A percentile compares a stretch with the other conserved stretches of the same genome.
Conservation (phyloP, 192 early-diverging fungal species). For the Phlyctochytrium planicorne region DNA sequence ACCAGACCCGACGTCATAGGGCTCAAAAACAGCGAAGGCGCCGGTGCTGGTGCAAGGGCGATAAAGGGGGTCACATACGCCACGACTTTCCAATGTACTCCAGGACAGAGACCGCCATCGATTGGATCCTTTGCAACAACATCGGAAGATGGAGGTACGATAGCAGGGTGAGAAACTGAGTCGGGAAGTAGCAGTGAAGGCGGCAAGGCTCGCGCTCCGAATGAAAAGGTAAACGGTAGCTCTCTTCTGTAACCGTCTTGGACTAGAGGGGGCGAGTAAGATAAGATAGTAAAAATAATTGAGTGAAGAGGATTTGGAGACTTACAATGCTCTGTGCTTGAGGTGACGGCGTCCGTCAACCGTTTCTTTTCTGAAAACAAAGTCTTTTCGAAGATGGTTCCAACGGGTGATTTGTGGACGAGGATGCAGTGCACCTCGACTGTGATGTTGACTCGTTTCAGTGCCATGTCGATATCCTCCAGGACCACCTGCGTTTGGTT, state of each 20-base stretch:
- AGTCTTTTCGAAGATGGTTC: background rate
- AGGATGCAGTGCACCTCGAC: background rate
- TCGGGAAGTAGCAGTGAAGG: background rate
- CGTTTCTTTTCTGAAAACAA: background rate
- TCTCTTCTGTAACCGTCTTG: background rate
- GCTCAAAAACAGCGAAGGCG: background rate
- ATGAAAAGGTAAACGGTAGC: background rate
- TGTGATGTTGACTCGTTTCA: no score
- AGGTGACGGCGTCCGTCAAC: background rate
- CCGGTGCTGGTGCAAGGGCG: background rate
- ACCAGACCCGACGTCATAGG: no score
- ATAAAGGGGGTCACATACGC: background rate
- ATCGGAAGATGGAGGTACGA: background rate
- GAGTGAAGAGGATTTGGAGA: no score
- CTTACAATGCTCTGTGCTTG: no score
- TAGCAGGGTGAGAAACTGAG: background rate
- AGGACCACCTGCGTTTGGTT: no score
- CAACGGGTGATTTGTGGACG: background rate
- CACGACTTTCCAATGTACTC: background rate
- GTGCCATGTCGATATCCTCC: no score
- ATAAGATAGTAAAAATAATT: no score
- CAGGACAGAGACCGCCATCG: background rate
- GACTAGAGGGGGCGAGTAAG: background rate
- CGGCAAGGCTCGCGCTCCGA: background rate
- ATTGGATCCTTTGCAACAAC: background rate